Base-by-base conservation (phyloP, 148 eudicot genomes). In the Heliamphora exappendiculata region DNA sequence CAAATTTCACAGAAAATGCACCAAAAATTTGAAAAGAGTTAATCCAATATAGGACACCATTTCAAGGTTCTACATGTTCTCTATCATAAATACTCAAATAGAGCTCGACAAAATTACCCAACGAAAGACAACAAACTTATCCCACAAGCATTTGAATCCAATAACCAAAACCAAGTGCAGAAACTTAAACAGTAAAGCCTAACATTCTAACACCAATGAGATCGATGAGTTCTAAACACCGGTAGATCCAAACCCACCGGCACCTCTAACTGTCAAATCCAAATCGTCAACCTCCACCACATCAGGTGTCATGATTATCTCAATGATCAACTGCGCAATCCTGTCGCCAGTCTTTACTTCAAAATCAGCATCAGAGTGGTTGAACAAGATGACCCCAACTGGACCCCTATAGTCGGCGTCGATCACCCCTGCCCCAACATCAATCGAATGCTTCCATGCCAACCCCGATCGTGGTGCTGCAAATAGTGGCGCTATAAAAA, bases 391-490 rank as follows among this genome's bases (percentile, higher is more conserved):
- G 74, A 91, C 88, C 65, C 96, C 92, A 47, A 92, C 86, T 7
- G 91, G 84, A 17, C 91, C 97, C 62, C 97, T 83, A 81, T 90
- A 92, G 75, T 92, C 97, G 0, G 97, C 97, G 80, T 91, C 98
- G 1, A 93, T 85, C 54, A 93, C 96, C 0, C 96, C 98, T 0
- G 97, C 98, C 7, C 96, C 96, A 1, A 95, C 98, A 72, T 95
- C 98, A 5, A 95, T 87, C 47, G 97, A 95, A 50, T 95, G 90
- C 82, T 95, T 91, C 97, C 92, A 92, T 5, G 98, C 81, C 80
- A 95, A 67, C 2, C 98, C 97, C 4, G 98, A 95, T 57, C 98
- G 79, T 1, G 98, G 97, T 0, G 98, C 98, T 93, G 74, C 83
- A 73, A 57, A 16, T 36, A 62, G n/a, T n/a, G n/a, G n/a, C n/a